phyloP scores from a whole-genome alignment of 345 rosid species.

The Hirschfeldia incana region DNA sequence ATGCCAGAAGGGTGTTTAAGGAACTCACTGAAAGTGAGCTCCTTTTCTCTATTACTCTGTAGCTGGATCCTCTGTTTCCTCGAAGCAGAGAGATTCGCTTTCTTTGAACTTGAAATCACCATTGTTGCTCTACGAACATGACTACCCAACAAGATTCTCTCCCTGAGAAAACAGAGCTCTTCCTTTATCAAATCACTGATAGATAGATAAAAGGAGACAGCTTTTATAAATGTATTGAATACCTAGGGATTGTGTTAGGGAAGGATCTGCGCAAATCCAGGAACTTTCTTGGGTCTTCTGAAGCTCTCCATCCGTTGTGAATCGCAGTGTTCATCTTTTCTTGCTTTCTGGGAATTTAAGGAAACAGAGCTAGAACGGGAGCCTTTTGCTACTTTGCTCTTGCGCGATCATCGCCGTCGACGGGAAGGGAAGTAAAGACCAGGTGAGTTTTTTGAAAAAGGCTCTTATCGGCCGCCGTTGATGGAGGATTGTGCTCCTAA shows the following conservation, averaged over 20 bases:
- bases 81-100: slow-evolving; percentile 66
- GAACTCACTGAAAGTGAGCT: slow-evolving; percentile 56
- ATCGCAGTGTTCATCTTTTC: slow-evolving; percentile 28
- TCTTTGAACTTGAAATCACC: slow-evolving; percentile 44
- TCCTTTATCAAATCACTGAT: background rate
- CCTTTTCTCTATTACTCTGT: slow-evolving; percentile 40
- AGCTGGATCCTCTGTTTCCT: slow-evolving; percentile 57
- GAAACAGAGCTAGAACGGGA: background rate
- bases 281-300: slow-evolving; percentile 9
- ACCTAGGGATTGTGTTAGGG: slow-evolving; percentile 24
- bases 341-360: background rate
- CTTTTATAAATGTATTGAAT: background rate
- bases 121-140: background rate
- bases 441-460: background rate
- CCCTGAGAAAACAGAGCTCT: slow-evolving; percentile 28
- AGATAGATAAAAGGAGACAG: background rate
- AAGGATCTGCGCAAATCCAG: slow-evolving; percentile 13
- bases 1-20: slow-evolving; percentile 68
- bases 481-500: background rate
- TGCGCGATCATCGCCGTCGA: slow-evolving; percentile 1
- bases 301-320: slow-evolving; percentile 27
- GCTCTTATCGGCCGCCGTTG: slow-evolving; percentile 18
- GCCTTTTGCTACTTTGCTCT: slow-evolving; percentile 9
- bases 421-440: background rate
- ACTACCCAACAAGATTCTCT: slow-evolving; percentile 12